Evolutionary conservation across 257 asterid species (phyloP).

Genomic region (Petunia axillaris): DNA sequence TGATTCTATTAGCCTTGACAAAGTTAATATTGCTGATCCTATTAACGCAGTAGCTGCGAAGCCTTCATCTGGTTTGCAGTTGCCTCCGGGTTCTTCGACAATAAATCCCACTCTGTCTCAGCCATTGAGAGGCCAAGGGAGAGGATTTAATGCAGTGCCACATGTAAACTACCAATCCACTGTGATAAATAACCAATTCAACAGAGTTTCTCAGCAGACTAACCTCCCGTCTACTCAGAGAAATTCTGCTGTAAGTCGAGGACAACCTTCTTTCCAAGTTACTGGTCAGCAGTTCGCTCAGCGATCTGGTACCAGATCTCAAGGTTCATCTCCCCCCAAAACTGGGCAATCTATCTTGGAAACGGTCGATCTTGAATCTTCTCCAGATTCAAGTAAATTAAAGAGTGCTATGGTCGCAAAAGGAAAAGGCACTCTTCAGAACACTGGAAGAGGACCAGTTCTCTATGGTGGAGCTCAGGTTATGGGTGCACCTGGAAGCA

Average conservation of each 20-base stretch:
- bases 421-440: slow-evolving; percentile 68
- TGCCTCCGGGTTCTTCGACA: slow-evolving; percentile 49
- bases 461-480: slow-evolving; percentile 79
- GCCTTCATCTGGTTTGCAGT: slow-evolving; percentile 51
- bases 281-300: slow-evolving; percentile 58
- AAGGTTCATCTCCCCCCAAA: slow-evolving; percentile 69
- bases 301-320: slow-evolving; percentile 55
- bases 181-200: slow-evolving; percentile 55
- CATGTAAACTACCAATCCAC: slow-evolving; percentile 71
- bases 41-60: slow-evolving; percentile 56
- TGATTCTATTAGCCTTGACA: slow-evolving; percentile 62
- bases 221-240: slow-evolving; percentile 54
- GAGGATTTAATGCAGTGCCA: slow-evolving; percentile 55
- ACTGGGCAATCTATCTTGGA: slow-evolving; percentile 37
- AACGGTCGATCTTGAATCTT: slow-evolving; percentile 58
- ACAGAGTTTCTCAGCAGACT: slow-evolving; percentile 52
- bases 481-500: slow-evolving; percentile 68
- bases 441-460: slow-evolving; percentile 68
- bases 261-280: slow-evolving; percentile 55
- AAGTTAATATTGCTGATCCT: slow-evolving; percentile 60
- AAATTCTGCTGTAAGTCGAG: slow-evolving; percentile 56
- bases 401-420: slow-evolving; percentile 65
- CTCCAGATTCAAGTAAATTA: slow-evolving; percentile 56
- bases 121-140: slow-evolving; percentile 69
- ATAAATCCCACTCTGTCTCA: slow-evolving; percentile 48